phyloP scores from a whole-genome alignment of 2,329 filamentous ascomycete species.

The Talaromyces sp. region DNA sequence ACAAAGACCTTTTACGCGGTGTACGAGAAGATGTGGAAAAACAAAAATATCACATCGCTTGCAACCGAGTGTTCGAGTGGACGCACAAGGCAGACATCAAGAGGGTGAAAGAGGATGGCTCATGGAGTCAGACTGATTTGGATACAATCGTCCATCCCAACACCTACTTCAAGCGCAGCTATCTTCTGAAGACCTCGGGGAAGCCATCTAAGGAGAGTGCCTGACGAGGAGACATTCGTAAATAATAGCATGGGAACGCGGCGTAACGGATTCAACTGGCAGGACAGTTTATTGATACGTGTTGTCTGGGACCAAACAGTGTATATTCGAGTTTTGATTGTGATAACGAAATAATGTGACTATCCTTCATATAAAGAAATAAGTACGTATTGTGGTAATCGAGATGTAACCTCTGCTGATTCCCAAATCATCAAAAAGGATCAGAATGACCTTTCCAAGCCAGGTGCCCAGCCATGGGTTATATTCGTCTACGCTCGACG shows the following conservation, averaged over 20 bases:
- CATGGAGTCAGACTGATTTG: slow-evolving; percentile 70
- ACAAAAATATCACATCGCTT: slow-evolving; percentile 89
- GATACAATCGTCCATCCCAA: slow-evolving; percentile 98
- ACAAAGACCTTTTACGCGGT: slow-evolving; percentile 71
- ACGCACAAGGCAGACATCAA: slow-evolving; percentile 75
- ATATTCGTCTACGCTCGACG: slow-evolving; percentile 63
- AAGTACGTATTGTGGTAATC: not conserved
- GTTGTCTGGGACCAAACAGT: not conserved
- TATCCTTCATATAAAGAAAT: not conserved
- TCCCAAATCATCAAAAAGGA: slow-evolving; percentile 62
- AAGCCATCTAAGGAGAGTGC: slow-evolving; percentile 43
- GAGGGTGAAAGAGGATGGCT: slow-evolving; percentile 69
- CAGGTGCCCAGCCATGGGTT: slow-evolving; percentile 72
- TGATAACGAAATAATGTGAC: not conserved
- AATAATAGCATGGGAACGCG: slow-evolving; percentile 6
- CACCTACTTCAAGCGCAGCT: slow-evolving; percentile 95
- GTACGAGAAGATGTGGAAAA: slow-evolving; percentile 87
- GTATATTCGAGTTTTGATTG: slow-evolving; percentile 5
- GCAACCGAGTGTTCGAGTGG: slow-evolving; percentile 91
- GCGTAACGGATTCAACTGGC: slow-evolving; percentile 10
- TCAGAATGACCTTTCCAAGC: slow-evolving; percentile 63
- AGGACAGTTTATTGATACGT: not conserved
- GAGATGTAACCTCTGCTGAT: slow-evolving; percentile 66
- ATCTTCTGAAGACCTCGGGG: slow-evolving; percentile 75
- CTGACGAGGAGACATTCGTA: not conserved